Conservation (phyloP, 371 early-diverging fungal genomes). For the Mortierella sp. region DNA sequence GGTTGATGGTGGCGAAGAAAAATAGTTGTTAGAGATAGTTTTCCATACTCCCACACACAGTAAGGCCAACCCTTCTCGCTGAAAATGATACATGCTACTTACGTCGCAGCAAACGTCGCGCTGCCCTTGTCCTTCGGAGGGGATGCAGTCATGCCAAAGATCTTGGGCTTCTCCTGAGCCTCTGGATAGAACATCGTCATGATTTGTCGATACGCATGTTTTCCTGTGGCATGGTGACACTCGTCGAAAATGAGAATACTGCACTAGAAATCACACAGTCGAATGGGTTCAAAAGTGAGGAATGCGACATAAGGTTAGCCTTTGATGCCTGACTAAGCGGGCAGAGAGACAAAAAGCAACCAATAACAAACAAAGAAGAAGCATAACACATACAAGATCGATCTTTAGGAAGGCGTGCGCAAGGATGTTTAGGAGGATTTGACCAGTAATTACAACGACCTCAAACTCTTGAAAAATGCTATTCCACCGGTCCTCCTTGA, state of each 20-base stretch:
- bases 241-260: constrained; percentile 36
- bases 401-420: constrained; percentile 77
- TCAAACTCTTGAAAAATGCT: constrained; percentile 69
- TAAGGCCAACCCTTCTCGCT: not conserved
- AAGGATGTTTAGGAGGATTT: constrained; percentile 83
- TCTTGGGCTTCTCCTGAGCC: constrained; percentile 71
- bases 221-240: constrained; percentile 28
- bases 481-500: constrained; percentile 74
- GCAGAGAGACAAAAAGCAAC: not conserved
- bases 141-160: constrained; percentile 97
- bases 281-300: not conserved
- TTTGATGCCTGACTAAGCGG: not conserved
- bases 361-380: not conserved
- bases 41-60: too few species aligned
- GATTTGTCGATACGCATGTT: constrained; percentile 21
- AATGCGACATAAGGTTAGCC: too few species aligned
- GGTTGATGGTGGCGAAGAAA: not conserved
- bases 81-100: not conserved
- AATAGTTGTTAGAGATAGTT: not conserved
- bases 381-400: constrained; percentile 61
- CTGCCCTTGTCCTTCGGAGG: constrained; percentile 61
- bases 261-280: constrained; percentile 14
- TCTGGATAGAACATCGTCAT: constrained; percentile 27
- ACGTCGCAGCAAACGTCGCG: constrained; percentile 50
- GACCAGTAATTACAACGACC: constrained; percentile 90